Conservation (phyloP, 1,284 basidiomycete genomes). For the Puccinia coronata region DNA sequence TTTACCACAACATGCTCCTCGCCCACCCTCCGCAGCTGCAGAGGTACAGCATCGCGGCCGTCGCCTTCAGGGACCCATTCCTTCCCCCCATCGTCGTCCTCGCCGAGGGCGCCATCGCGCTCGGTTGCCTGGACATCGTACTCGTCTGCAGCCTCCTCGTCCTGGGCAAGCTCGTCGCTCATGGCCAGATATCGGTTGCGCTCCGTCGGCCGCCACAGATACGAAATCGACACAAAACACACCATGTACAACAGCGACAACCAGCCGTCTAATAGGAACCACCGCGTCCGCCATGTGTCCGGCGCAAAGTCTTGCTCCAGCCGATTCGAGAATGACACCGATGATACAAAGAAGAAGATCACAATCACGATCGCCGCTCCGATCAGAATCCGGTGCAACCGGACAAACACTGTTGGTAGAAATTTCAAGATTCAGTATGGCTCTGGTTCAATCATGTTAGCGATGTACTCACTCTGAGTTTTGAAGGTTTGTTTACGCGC, state of each 20-base stretch:
- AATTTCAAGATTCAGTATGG: constrained; percentile 63
- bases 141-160: constrained; percentile 66
- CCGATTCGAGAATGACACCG: constrained; percentile 84
- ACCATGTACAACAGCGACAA: constrained; percentile 78
- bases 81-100: constrained; percentile 60
- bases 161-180: constrained; percentile 80
- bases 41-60: constrained; percentile 49
- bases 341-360: constrained; percentile 88
- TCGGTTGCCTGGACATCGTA: constrained; percentile 51
- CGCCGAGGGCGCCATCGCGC: constrained; percentile 60
- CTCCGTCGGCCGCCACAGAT: constrained; percentile 88
- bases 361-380: constrained; percentile 78
- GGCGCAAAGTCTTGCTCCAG: constrained; percentile 89
- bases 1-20: constrained; percentile 71
- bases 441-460: background rate
- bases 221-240: constrained; percentile 79
- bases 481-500: constrained; percentile 49
- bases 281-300: constrained; percentile 86
- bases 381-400: constrained; percentile 83
- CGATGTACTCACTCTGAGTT: constrained; percentile 25
- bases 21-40: constrained; percentile 55
- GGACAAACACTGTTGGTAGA: constrained; percentile 59
- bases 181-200: constrained; percentile 87
- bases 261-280: constrained; percentile 98
- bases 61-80: constrained; percentile 50